Evolutionary conservation across 2,329 filamentous ascomycete species (phyloP), one percentile per base, ranked within the genome.

Genomic region (Myriosclerotinia duriaeana): DNA sequence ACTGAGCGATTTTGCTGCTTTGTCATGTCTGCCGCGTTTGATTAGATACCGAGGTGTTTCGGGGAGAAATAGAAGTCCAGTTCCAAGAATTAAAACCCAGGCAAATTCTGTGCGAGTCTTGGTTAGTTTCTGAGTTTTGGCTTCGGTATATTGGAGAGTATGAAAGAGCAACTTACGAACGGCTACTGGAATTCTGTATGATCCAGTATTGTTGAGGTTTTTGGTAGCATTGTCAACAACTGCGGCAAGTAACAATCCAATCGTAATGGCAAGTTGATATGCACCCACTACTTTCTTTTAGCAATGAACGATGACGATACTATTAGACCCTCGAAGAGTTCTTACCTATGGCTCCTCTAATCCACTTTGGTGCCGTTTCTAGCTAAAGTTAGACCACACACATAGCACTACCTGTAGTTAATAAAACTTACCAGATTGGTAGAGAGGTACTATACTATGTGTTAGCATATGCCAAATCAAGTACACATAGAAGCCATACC

Each of bases 241-340:
- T 3, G 90, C 85, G n/a, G 90, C 90, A 67, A 94, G 78, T 76
- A 94, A 81, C 69, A 95, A 80, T 79, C 91, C 91, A 70, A 93
- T 84, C 67, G 90, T 93, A 77, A 93, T 88, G 77, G 87, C 91
- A 82, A 93, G 93, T 78, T 93, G 90, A 81, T 93, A 93, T 5
- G 85, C 89, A 7, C 54, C 63, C 46, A 65, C 63, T 65, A 7
- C 17, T 40, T 15, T 7, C 40, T 30, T 15, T 65, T n/a, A 65
- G 62, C 7, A 48, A 34, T 14, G 22, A 22, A 20, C 9, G 20
- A 26, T 14, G 26, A n/a, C 20, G 0, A 20, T 38, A 17, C 9
- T 17, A 26, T 6, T 11, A 14, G 20, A 11, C 26, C 20, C 4
- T 26, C 11, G 5, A 7, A 26, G 6, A 0, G 11, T 2, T 11